Evolutionary conservation across 768 basidiomycete species (phyloP).

Genomic region (Phaeotremella fagi): DNA sequence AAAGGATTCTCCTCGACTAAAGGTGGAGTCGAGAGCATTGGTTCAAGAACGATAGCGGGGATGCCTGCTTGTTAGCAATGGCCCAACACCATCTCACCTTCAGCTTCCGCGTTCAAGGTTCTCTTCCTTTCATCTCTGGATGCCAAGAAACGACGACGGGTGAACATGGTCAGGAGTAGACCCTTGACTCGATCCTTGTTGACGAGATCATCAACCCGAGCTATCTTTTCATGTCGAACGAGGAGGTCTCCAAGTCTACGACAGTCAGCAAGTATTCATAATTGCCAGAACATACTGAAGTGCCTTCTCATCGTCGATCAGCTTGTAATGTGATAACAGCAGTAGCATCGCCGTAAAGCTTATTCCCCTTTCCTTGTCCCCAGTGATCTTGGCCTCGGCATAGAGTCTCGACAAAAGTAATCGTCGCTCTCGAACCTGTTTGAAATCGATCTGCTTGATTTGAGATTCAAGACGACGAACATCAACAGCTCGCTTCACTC

Average conservation of each 20-base stretch:
- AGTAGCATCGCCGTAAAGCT: slow-evolving; percentile 86
- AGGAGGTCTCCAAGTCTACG: slow-evolving; percentile 75
- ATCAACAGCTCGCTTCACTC: slow-evolving; percentile 54
- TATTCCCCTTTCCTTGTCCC: slow-evolving; percentile 70
- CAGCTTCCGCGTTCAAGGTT: slow-evolving; percentile 21
- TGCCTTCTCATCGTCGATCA: slow-evolving; percentile 84
- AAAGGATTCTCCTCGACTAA: slow-evolving; percentile 23
- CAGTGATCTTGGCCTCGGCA: slow-evolving; percentile 76
- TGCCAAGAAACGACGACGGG: slow-evolving; percentile 62
- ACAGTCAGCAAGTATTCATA: slow-evolving; percentile 2
- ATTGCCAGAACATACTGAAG: slow-evolving; percentile 61
- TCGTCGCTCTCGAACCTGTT: slow-evolving; percentile 61
- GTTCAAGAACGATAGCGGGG: slow-evolving; percentile 41
- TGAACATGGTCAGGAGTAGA: slow-evolving; percentile 67
- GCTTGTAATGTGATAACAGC: slow-evolving; percentile 81
- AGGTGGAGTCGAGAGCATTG: slow-evolving; percentile 28
- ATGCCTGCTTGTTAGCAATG: slow-evolving; percentile 19
- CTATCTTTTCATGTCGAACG: slow-evolving; percentile 66
- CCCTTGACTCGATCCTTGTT: slow-evolving; percentile 80
- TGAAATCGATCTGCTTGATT: slow-evolving; percentile 64
- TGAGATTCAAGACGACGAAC: slow-evolving; percentile 58
- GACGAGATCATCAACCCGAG: slow-evolving; percentile 74
- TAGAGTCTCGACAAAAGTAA: slow-evolving; percentile 69
- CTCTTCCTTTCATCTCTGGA: slow-evolving; percentile 21
- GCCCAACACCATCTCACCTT: neutral